These are phyloP conservation scores for Phytopythium helicoides DNA, from an alignment of 352 stramenopile species.

Conservation along the genomic window DNA sequence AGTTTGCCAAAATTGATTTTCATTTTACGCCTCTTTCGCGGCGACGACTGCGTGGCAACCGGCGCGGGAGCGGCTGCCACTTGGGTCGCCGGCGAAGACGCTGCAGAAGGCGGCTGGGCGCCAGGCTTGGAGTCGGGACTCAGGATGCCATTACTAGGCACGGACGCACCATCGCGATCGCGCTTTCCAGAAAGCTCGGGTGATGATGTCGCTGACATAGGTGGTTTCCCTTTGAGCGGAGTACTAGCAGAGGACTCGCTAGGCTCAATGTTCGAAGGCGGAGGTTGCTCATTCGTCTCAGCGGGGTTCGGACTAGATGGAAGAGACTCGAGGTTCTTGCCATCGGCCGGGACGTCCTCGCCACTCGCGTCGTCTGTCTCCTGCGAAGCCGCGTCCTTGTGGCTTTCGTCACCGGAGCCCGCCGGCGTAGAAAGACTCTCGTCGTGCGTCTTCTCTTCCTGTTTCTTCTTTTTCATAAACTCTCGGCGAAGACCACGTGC, in stretches of 20 bases:
- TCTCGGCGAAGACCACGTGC: slow-evolving; percentile 66
- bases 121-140: not conserved
- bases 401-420: slow-evolving; percentile 46
- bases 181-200: slow-evolving; percentile 7
- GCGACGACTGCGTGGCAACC: slow-evolving; percentile 47
- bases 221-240: slow-evolving; percentile 33
- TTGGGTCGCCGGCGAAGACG: slow-evolving; percentile 25
- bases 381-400: slow-evolving; percentile 52
- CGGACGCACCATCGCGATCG: slow-evolving; percentile 6
- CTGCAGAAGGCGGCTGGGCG: not conserved
- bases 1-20: slow-evolving; percentile 91
- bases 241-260: slow-evolving; percentile 22
- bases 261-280: slow-evolving; percentile 14
- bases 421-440: slow-evolving; percentile 23
- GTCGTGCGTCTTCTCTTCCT: slow-evolving; percentile 73
- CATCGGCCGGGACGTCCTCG: slow-evolving; percentile 14
- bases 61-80: slow-evolving; percentile 33
- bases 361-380: slow-evolving; percentile 57
- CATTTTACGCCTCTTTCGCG: slow-evolving; percentile 90
- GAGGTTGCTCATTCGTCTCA: slow-evolving; percentile 21
- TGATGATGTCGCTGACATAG: slow-evolving; percentile 6
- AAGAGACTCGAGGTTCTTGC: slow-evolving; percentile 41
- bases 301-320: slow-evolving; percentile 48
- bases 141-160: not conserved
- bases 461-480: slow-evolving; percentile 85